Conservation (phyloP, 768 basidiomycete genomes). For the Boletus speciosus region DNA sequence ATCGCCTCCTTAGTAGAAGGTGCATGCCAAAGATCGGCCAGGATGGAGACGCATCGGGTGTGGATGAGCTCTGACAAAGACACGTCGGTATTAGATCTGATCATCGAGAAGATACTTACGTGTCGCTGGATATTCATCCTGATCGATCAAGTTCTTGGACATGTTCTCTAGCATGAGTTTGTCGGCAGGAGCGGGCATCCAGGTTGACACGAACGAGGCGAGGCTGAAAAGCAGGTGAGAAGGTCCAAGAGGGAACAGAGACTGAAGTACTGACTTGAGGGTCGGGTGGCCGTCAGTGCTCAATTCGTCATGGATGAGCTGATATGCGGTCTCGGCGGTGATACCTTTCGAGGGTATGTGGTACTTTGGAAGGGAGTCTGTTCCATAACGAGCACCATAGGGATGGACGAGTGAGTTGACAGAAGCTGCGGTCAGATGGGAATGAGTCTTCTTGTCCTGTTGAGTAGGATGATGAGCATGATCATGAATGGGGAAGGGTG, state of each 20-base stretch:
- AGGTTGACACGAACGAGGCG: conserved; percentile 66
- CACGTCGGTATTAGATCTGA: background rate
- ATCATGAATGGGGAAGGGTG: background rate
- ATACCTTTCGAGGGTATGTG: conserved; percentile 60
- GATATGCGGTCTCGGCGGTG: conserved; percentile 46
- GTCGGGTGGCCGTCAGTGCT: conserved; percentile 51
- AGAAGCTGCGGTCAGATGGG: conserved; percentile 34
- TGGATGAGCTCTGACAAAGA: conserved; percentile 38
- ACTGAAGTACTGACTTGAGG: conserved; percentile 40
- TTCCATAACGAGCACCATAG: conserved; percentile 64
- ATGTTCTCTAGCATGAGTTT: conserved; percentile 63
- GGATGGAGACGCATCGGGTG: conserved; percentile 48
- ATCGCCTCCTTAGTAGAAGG: conserved; percentile 52
- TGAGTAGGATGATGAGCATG: background rate
- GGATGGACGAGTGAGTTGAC: conserved; percentile 37
- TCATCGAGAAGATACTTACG: conserved; percentile 26
- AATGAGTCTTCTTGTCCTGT: conserved; percentile 45
- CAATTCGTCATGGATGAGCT: conserved; percentile 65
- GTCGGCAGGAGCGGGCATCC: conserved; percentile 52
- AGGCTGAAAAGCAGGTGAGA: conserved; percentile 32
- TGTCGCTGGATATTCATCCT: conserved; percentile 66
- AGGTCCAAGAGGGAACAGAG: background rate
- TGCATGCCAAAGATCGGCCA: conserved; percentile 68
- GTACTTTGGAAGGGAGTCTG: conserved; percentile 69
- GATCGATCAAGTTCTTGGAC: conserved; percentile 65